A percentile compares a stretch with the other conserved stretches of the same genome.
Conservation (phyloP, 768 basidiomycete species). For the Auricularia sp. region DNA sequence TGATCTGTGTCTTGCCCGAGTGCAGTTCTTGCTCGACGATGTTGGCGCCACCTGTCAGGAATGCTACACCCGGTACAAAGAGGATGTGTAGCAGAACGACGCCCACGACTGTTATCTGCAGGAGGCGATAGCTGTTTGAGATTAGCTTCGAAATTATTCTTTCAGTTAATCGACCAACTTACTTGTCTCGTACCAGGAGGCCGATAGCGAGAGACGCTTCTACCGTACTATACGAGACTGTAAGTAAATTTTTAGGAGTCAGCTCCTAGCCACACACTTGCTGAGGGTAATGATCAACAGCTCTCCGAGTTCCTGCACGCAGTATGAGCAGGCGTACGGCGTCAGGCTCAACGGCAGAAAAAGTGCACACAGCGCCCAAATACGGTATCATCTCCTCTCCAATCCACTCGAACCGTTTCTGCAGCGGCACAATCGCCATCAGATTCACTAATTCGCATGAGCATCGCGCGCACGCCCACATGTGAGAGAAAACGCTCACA, state of each 20-base stretch:
- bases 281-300: neutral
- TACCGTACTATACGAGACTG: constrained; percentile 47
- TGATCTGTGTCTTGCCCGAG: constrained; percentile 50
- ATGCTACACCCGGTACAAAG: constrained; percentile 58
- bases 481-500: neutral
- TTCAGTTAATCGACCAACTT: neutral
- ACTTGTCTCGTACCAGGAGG: constrained; percentile 43
- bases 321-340: neutral
- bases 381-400: constrained; percentile 49
- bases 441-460: constrained; percentile 43
- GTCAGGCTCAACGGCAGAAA: neutral
- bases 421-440: constrained; percentile 55
- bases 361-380: constrained; percentile 28
- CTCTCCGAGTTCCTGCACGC: neutral
- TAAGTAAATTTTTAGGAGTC: constrained; percentile 26
- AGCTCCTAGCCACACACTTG: constrained; percentile 36
- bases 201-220: constrained; percentile 66
- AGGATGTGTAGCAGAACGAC: constrained; percentile 65
- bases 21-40: constrained; percentile 59
- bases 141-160: too few relatives aligned
- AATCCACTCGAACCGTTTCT: constrained; percentile 56
- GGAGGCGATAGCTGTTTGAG: neutral
- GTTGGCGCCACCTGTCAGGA: constrained; percentile 59
- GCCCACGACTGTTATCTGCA: constrained; percentile 26
- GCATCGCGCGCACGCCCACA: neutral